These are phyloP conservation scores for Lentinula detonsa DNA, from an alignment of 768 basidiomycete species.

Conservation along the genomic window DNA sequence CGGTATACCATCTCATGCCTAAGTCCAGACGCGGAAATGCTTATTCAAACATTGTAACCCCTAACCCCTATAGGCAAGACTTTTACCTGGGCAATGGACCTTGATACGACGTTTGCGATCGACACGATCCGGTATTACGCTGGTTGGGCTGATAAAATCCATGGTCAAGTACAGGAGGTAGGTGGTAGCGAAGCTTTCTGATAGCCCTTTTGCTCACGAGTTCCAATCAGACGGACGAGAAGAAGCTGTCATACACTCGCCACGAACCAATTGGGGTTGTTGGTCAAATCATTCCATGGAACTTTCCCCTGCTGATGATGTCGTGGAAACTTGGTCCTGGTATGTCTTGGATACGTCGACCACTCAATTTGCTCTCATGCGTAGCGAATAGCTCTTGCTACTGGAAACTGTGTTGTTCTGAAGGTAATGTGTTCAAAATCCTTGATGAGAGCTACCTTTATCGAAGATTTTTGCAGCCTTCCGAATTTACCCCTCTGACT, in stretches of 20 bases:
- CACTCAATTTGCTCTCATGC: constrained; percentile 36
- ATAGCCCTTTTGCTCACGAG: neutral
- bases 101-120: constrained; percentile 19
- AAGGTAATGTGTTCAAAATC: neutral
- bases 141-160: constrained; percentile 48
- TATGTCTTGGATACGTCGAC: neutral
- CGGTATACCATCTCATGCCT: constrained; percentile 14
- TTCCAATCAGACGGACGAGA: constrained; percentile 9
- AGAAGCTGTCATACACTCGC: constrained; percentile 51
- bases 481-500: constrained; percentile 52
- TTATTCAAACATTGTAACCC: neutral
- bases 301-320: constrained; percentile 30
- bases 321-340: constrained; percentile 54
- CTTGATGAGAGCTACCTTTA: too few species aligned
- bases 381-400: constrained; percentile 52
- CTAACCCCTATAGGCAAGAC: constrained; percentile 19
- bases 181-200: neutral
- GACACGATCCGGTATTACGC: constrained; percentile 40
- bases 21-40: too few species aligned
- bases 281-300: constrained; percentile 34
- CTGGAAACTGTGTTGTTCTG: constrained; percentile 53
- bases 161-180: constrained; percentile 33
- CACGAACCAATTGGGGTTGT: constrained; percentile 58
- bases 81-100: constrained; percentile 10
- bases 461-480: constrained; percentile 30